Evolutionary conservation across 192 early-diverging fungal genomes (phyloP), one percentile per base, ranked within the genome.

Genomic region (Coemansia sp.): DNA sequence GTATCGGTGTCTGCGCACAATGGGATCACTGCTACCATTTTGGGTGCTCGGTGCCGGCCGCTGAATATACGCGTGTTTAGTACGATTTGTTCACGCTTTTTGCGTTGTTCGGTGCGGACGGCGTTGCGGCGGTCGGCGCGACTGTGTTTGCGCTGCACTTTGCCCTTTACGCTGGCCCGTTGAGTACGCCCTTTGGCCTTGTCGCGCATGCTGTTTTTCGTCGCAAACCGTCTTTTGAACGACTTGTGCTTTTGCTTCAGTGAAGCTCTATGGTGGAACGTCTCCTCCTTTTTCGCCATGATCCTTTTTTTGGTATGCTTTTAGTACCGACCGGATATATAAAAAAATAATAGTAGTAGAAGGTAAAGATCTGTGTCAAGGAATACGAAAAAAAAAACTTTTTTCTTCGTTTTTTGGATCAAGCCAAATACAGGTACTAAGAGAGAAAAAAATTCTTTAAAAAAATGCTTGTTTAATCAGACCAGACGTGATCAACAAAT

Each of bases 231-330:
- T 10, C 92, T 93, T 83, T 99, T 99, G 89, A 99, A 99, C 60
- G 90, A 87, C 80, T 97, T 99, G 89, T 99, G 96, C 67, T 84
- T 85, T 80, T 96, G 93, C 84, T 94, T 96, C 59, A 94, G 84
- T 30, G 87, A 84, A 61, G 93, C 85, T 38, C 93, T 79, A 71
- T 93, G 88, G 73, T 90, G 88, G 60, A 86, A 86, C 64, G 72
- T 29, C 54, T 71, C 42, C 48, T 79, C 71, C 60, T 78, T 55
- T 30, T 55, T 72, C 17, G 52, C 56, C 74, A 76, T 76, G 22
- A 25, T 25, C 22, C 22, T 25, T 17, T 5, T 61, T 32, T 57
- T 25, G 34, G 38, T 48, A 16, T 48, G 36, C 42, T 45, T 29
- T 38, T 10, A 6, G 33, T 4, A 17, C 5, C 5, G 28, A 14